Conservation (phyloP, 768 basidiomycete genomes). For the Suillus discolor region DNA sequence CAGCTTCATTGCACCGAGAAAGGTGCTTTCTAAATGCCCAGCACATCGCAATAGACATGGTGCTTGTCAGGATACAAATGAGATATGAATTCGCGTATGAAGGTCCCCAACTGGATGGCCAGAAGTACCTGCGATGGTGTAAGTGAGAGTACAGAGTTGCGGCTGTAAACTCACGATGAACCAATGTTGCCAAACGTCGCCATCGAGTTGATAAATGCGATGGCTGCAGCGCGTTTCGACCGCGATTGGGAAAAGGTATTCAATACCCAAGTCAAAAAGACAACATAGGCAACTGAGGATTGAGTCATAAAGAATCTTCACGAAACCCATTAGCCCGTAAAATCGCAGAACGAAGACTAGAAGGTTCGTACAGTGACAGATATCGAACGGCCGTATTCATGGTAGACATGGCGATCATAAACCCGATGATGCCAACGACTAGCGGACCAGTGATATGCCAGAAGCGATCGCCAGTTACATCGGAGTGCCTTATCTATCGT, state of each 20-base stretch:
- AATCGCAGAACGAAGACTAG: not conserved
- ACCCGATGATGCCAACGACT: conserved; percentile 62
- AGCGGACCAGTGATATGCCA: conserved; percentile 64
- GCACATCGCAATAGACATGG: conserved; percentile 50
- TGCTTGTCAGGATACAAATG: conserved; percentile 67
- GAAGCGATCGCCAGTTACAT: conserved; percentile 69
- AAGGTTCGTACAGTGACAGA: conserved; percentile 52
- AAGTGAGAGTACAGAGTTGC: not conserved
- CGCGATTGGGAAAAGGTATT: conserved; percentile 73
- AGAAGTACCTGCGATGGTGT: conserved; percentile 49
- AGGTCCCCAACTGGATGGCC: conserved; percentile 70
- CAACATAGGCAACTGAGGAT: conserved; percentile 68
- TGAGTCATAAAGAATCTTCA: conserved; percentile 75
- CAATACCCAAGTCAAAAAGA: conserved; percentile 55
- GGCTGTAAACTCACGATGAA: conserved; percentile 60
- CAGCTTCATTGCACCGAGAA: conserved; percentile 38
- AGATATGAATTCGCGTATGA: conserved; percentile 69
- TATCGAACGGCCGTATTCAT: conserved; percentile 65
- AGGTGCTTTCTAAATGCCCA: conserved; percentile 48
- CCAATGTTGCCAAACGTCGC: conserved; percentile 80
- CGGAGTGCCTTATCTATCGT: conserved; percentile 59
- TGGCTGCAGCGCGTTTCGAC: conserved; percentile 80
- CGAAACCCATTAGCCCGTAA: conserved; percentile 1
- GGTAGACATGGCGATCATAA: conserved; percentile 62
- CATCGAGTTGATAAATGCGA: conserved; percentile 79